Conservation (phyloP, 108 stramenopile genomes). For the Nannochloropsis granulata region DNA sequence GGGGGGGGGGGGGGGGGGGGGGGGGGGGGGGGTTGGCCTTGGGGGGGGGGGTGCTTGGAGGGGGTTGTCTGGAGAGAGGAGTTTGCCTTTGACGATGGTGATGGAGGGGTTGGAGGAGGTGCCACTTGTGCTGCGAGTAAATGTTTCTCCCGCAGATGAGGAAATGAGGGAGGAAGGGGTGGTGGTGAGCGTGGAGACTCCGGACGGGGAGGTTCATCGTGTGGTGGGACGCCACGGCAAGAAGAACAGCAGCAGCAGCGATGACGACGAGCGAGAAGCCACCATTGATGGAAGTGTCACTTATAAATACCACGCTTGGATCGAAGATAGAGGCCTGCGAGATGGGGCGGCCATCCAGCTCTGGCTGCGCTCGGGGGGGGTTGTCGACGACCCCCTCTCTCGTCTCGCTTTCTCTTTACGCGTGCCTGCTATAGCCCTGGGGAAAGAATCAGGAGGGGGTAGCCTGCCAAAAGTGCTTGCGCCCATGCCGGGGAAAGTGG, state of each 20-base stretch:
- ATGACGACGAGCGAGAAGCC: background rate
- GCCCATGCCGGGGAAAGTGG: constrained; percentile 76
- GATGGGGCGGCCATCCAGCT: constrained; percentile 1
- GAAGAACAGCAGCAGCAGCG: background rate
- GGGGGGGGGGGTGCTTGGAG: background rate
- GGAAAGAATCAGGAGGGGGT: background rate
- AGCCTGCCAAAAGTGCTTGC: constrained; percentile 36
- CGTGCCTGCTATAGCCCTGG: constrained; percentile 29
- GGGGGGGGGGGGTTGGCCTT: no score
- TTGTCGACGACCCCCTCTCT: background rate
- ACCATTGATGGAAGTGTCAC: background rate
- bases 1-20: no score
- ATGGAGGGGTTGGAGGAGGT: background rate
- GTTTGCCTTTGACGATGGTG: background rate
- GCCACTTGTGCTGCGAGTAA: no score
- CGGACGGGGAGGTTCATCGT: background rate
- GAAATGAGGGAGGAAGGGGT: background rate
- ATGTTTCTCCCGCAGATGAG: background rate
- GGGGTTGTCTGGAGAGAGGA: background rate
- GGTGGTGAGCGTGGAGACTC: background rate
- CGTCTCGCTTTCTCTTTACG: background rate
- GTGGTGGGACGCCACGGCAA: background rate
- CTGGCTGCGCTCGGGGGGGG: background rate
- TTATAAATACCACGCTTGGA: constrained; percentile 10
- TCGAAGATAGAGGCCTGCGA: constrained; percentile 51